Conservation (phyloP, 73 alveolate species). For the Paramecium primaurelia region DNA sequence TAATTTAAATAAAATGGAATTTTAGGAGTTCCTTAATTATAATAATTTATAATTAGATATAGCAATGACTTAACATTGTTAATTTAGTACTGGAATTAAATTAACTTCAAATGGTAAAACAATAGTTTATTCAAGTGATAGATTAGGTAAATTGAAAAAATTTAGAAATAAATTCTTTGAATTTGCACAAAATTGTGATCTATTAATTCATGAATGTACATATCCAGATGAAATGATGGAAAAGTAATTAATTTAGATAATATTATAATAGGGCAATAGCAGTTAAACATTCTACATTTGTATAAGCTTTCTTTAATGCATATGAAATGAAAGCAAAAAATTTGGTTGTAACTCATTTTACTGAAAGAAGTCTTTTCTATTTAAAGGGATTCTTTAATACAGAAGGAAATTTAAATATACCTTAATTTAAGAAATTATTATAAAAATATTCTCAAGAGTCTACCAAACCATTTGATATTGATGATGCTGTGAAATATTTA, state of each 20-base stretch:
- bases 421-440: background rate
- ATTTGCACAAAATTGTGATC: background rate
- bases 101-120: background rate
- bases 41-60: background rate
- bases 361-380: background rate
- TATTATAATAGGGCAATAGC: background rate
- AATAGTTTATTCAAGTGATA: background rate
- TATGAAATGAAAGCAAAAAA: background rate
- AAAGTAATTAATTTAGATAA: background rate
- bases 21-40: background rate
- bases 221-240: slow-evolving; percentile 8
- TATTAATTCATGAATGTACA: slow-evolving; percentile 41
- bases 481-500: background rate
- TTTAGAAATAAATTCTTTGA: background rate
- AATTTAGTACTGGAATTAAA: background rate
- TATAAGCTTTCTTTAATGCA: background rate
- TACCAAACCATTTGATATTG: background rate
- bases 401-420: background rate
- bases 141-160: background rate
- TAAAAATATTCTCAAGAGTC: background rate
- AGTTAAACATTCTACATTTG: slow-evolving; percentile 20
- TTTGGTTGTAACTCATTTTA: slow-evolving; percentile 12
- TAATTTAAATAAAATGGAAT: background rate
- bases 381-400: background rate
- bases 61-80: background rate